Base-by-base conservation (phyloP, 2,329 filamentous ascomycete species). In the Trichoderma oligosporum region DNA sequence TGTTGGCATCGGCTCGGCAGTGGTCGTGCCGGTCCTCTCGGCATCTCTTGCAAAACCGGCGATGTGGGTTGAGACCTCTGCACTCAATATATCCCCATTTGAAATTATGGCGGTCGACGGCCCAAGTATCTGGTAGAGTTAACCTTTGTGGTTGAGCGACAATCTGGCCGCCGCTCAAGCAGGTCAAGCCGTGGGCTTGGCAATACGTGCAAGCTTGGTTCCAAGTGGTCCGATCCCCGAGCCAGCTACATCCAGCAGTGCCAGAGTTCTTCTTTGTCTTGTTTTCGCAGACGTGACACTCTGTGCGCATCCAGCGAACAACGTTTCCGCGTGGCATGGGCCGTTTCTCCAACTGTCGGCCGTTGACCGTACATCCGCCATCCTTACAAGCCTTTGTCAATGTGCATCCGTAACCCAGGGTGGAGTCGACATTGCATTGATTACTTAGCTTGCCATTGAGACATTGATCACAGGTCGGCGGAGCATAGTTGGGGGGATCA, bases 391-490 rank as follows among this genome's bases (percentile, higher is more conserved):
- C 31, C 14, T 41, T 58, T 45, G 42, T 56, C 2, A 29, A 3
- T 4, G 33, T 56, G 46, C 66, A 68, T 5, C 44, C 38, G 18
- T 61, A 62, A 0, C 57, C 47, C 18, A 68, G 51, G 11, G 56
- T 56, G 4, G 64, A 49, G 25, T 67, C 66, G 16, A 62, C 62
- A 48, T 68, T 66, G 38, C 66, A 68, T 2, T 41, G 36, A 5
- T 51, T 25, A 4, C 5, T 33, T 2, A n/a, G 12, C 18, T 20
- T 53, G 11, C 39, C 27, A 16, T 12, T 35, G 20, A 36, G 42
- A 46, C 65, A 67, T 2, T 36, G 33, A 5, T 61, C 61, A 47
- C 65, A 65, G 4, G 18, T 22, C n/a, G 45, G 20, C 12, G 54
- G 24, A 6, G 14, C 8, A 33, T 61, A 67, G 0, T 41, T 56